These are phyloP conservation scores for Fusarium palustre DNA, from an alignment of 2,329 filamentous ascomycete genomes.

Conservation along the genomic window DNA sequence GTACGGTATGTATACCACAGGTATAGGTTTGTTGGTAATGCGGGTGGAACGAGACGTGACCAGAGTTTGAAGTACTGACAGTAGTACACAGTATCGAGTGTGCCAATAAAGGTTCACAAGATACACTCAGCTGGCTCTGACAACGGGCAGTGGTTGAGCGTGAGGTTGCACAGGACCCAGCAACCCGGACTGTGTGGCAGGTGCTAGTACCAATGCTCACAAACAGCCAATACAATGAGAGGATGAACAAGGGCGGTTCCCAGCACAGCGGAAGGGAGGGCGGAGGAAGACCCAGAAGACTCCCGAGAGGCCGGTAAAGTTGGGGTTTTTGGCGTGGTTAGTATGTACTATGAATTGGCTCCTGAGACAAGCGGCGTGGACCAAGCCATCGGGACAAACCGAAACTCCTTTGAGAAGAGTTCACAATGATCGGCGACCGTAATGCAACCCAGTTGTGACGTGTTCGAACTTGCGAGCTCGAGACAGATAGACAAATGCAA, in stretches of 20 bases:
- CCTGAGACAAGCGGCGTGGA: conserved; percentile 18
- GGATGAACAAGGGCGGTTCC: conserved; percentile 37
- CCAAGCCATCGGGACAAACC: conserved; percentile 39
- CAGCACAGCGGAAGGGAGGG: conserved; percentile 47
- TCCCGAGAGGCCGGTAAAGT: conserved; percentile 36
- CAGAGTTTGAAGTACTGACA: neutral
- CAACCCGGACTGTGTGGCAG: conserved; percentile 43
- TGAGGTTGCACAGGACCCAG: conserved; percentile 21
- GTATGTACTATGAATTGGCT: conserved; percentile 12
- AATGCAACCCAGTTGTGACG: conserved; percentile 44
- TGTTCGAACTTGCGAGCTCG: conserved; percentile 31
- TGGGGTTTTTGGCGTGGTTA: conserved; percentile 14
- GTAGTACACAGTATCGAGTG: neutral
- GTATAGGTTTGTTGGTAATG: conserved; percentile 17
- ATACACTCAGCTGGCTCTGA: conserved; percentile 15
- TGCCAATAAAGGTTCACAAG: conserved; percentile 11
- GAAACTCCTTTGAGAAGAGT: conserved; percentile 35
- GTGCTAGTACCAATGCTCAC: conserved; percentile 20
- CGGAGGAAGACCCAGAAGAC: conserved; percentile 34
- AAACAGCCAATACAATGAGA: conserved; percentile 33
- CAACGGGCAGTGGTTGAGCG: conserved; percentile 29
- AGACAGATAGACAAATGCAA: conserved; percentile 11
- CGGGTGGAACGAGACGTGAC: conserved; percentile 23
- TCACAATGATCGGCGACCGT: conserved; percentile 36
- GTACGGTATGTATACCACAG: conserved; percentile 22